phyloP scores from a whole-genome alignment of 2,329 filamentous ascomycete genomes.

The Paecilomyces sp. region DNA sequence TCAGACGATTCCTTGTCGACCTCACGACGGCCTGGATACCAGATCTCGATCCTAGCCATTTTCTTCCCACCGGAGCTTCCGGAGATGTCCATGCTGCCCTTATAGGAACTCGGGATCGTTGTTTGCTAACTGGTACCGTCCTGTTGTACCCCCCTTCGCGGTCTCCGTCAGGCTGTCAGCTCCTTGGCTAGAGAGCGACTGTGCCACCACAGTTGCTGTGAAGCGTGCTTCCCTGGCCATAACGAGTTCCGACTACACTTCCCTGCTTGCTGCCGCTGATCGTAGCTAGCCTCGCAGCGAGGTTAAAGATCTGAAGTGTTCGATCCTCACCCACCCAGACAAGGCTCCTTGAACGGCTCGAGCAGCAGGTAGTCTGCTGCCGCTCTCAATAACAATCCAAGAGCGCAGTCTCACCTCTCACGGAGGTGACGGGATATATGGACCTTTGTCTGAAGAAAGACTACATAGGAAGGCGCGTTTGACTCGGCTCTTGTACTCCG shows the following conservation, averaged over 20 bases:
- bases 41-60: neutral
- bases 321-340: neutral
- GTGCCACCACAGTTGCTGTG: neutral
- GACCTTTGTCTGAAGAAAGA: neutral
- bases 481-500: neutral
- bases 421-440: neutral
- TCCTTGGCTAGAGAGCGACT: neutral
- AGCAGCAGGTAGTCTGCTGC: neutral
- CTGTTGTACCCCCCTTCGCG: neutral
- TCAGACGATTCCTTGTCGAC: neutral
- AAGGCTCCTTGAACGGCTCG: neutral
- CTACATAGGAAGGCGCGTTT: neutral
- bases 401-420: neutral
- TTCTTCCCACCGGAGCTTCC: neutral
- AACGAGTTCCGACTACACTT: neutral
- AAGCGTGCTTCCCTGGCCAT: neutral
- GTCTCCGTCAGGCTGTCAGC: neutral
- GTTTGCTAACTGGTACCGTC: neutral
- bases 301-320: neutral
- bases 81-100: neutral
- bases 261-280: neutral
- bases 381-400: neutral
- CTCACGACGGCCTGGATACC: neutral
- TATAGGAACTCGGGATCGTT: neutral
- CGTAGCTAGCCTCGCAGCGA: neutral